Evolutionary conservation across 2,329 filamentous ascomycete species (phyloP).

Genomic region (Fusarium ambrosium): DNA sequence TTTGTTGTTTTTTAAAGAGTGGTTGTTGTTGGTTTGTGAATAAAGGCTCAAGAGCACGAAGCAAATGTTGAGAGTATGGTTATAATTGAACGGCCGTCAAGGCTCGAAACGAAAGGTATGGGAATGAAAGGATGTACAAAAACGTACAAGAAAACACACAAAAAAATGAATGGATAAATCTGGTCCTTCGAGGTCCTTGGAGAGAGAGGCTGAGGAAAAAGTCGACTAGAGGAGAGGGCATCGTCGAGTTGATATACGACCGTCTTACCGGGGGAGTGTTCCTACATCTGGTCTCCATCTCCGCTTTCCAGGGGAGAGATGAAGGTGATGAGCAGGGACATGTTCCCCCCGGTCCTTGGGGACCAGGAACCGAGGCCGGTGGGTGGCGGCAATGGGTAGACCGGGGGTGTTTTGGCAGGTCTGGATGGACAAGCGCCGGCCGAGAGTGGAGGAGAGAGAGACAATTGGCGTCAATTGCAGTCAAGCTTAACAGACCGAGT

Average conservation of each 20-base stretch:
- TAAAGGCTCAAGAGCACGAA: constrained; percentile 32
- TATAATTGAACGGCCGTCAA: constrained; percentile 48
- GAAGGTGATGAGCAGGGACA: neutral
- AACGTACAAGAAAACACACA: constrained; percentile 44
- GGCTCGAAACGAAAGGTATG: constrained; percentile 46
- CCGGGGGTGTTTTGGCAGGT: constrained; percentile 2
- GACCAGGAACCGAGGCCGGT: constrained; percentile 3
- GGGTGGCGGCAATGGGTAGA: constrained; percentile 22
- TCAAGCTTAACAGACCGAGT: neutral
- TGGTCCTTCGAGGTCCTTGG: constrained; percentile 50
- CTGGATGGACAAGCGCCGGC: constrained; percentile 35
- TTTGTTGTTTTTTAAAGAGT: constrained; percentile 31
- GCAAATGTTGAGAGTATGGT: constrained; percentile 11
- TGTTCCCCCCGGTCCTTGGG: constrained; percentile 11
- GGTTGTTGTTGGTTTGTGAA: constrained; percentile 18
- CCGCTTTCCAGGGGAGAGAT: neutral
- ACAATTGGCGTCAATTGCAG: neutral
- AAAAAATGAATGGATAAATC: constrained; percentile 44
- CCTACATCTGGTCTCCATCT: constrained; percentile 36
- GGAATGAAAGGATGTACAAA: constrained; percentile 48
- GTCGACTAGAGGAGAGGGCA: neutral
- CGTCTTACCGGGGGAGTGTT: constrained; percentile 24
- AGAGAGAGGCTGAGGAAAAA: constrained; percentile 40
- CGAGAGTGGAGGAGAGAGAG: constrained; percentile 12
- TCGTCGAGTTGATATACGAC: constrained; percentile 43